phyloP scores from a whole-genome alignment of 768 basidiomycete species.

The Mycena alexandri region DNA sequence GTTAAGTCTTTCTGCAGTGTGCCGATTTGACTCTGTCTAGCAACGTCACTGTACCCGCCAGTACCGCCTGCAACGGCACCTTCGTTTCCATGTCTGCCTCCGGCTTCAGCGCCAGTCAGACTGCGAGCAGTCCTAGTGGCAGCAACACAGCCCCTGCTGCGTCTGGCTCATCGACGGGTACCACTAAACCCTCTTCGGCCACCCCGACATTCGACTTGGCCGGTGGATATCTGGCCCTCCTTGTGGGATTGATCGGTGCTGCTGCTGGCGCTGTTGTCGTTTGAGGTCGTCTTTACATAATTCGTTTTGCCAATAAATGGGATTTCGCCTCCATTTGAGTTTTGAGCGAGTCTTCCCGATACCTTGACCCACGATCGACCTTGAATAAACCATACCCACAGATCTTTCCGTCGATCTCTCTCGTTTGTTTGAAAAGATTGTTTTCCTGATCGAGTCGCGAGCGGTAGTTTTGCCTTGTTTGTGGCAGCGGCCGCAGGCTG shows the following conservation, averaged over 20 bases:
- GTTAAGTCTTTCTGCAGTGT: conserved; percentile 62
- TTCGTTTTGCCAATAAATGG: conserved; percentile 6
- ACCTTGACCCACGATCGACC: no score
- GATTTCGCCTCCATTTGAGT: background rate
- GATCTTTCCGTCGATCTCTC: background rate
- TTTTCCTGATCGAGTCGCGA: conserved; percentile 18
- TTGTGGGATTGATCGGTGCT: conserved; percentile 11
- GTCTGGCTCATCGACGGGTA: background rate
- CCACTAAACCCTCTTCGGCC: conserved; percentile 1
- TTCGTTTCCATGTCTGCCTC: conserved; percentile 48
- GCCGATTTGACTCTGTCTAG: conserved; percentile 81
- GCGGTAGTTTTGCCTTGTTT: conserved; percentile 14
- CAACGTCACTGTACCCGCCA: conserved; percentile 51
- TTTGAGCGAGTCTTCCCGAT: no score
- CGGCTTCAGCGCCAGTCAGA: conserved; percentile 35
- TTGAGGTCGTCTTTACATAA: background rate
- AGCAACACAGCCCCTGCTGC: background rate
- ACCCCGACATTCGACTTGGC: background rate
- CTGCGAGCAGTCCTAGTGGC: conserved; percentile 31
- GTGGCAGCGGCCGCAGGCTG: background rate
- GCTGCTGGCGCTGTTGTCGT: conserved; percentile 19
- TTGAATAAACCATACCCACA: no score
- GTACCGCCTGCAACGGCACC: conserved; percentile 58
- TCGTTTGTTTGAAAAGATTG: background rate
- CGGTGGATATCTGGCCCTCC: conserved; percentile 2